Base-by-base conservation (phyloP, 2,329 filamentous ascomycete genomes). In the Arthrobotrys musiformis region DNA sequence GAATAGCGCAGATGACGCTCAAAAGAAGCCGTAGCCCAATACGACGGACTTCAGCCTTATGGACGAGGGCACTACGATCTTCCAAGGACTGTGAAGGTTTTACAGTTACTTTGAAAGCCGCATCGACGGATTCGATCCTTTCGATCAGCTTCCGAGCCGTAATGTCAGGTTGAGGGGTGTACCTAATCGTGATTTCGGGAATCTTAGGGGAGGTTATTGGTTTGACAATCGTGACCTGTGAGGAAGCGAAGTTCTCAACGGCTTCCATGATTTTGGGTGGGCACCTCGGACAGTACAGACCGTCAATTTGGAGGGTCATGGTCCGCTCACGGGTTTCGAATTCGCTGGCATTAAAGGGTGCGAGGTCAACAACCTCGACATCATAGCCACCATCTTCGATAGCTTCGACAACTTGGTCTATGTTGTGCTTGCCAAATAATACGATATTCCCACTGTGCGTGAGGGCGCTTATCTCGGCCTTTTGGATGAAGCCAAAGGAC, bases 51-150 rank as follows among this genome's bases (percentile, higher is more conserved):
- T 97, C 92, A 72, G 88, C 88, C 19, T 86, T 86, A 77, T 92
- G 90, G 82, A 97, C 92, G 42, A 86, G 85, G 79, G 88, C 89
- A 2, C 93, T 92, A 8, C 92, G 89, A 81, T 97, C 92, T 83
- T 97, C 94, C 3, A 97, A 87, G 0, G 91, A 93, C 0, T 92
- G 92, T 0, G 92, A 90, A 79, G 94, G 92, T 81, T 93, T 90
- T 11, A 97, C 88, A 1, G 88, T 89, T 0, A 90, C 88, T 26
- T 85, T 85, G 78, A 97, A 91, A 0, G 86, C 87, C 0, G 87
- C 84, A 80, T 97, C 91, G 4, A 88, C 86, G 4, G 86, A 86
- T 67, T 89, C 86, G 61, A 97, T 91, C 1, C 88, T 86, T 11
- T 86, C 84, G 11, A 96, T 85, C 46, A 97, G 92, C 6, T 89